A percentile compares a stretch with the other conserved stretches of the same genome.
Conservation (phyloP, 371 early-diverging fungal species). For the Conidiobolus incongruus region DNA sequence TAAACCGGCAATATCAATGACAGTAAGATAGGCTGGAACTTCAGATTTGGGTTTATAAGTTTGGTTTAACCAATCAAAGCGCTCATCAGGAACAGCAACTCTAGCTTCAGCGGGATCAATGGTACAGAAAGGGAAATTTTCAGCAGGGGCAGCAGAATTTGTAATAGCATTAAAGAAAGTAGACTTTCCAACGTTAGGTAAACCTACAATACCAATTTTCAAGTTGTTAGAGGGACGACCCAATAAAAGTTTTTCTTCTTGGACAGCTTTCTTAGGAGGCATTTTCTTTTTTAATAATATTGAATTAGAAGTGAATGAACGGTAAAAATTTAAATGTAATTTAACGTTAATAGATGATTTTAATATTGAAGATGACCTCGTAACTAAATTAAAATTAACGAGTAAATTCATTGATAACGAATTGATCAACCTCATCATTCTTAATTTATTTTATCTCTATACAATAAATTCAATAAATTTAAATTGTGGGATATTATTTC, state of each 20-base stretch:
- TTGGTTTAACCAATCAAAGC: conserved; percentile 48
- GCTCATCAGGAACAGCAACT: conserved; percentile 56
- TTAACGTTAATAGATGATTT: too few species aligned
- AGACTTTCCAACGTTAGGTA: conserved; percentile 93
- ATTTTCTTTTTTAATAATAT: conserved; percentile 6
- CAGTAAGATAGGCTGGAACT: conserved; percentile 46
- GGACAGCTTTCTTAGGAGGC: conserved; percentile 60
- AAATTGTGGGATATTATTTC: too few species aligned
- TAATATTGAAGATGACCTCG: too few species aligned
- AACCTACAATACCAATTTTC: conserved; percentile 84
- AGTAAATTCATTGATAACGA: too few species aligned
- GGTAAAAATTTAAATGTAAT: not conserved
- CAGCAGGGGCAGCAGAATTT: conserved; percentile 50
- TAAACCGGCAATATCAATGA: conserved; percentile 90
- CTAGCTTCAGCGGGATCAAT: conserved; percentile 64
- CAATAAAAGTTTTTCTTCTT: conserved; percentile 65
- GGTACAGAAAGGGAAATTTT: conserved; percentile 52
- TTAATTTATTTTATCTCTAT: too few species aligned
- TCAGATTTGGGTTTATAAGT: conserved; percentile 34
- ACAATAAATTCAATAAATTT: too few species aligned
- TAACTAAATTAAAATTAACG: too few species aligned
- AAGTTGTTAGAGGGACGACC: conserved; percentile 78
- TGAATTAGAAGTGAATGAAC: too few species aligned
- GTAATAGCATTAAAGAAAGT: conserved; percentile 83
- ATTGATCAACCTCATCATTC: too few species aligned